A percentile compares a stretch with the other conserved stretches of the same genome.
Evolutionary conservation across 1,284 basidiomycete genomes (phyloP).

Genomic region (Cutaneotrichosporon cutaneum): DNA sequence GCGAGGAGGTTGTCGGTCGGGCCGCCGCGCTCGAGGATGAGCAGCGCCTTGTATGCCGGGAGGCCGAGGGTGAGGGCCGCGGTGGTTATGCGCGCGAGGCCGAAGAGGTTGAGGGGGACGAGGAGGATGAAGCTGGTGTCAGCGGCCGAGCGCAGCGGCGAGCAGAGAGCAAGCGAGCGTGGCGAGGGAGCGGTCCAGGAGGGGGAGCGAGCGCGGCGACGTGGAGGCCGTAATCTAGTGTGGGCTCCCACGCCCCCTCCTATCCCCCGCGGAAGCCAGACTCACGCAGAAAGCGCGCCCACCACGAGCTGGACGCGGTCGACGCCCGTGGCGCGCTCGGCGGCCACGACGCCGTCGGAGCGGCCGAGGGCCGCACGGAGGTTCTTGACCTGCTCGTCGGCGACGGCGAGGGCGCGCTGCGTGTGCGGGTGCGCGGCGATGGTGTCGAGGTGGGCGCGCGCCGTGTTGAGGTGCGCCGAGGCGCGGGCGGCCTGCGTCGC

Average conservation of each 20-base stretch:
- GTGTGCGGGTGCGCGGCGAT: slow-evolving; percentile 16
- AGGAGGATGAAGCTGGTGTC: slow-evolving; percentile 41
- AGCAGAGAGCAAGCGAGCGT: neutral
- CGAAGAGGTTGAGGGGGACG: slow-evolving; percentile 45
- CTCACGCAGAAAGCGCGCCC: slow-evolving; percentile 36
- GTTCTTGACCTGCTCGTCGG: slow-evolving; percentile 26
- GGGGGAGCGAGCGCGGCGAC: neutral
- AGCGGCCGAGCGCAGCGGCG: neutral
- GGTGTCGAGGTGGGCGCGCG: neutral
- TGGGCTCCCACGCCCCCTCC: neutral
- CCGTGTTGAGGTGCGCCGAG: neutral
- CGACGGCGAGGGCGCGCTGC: slow-evolving; percentile 5
- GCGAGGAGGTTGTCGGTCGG: slow-evolving; percentile 35
- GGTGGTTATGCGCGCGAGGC: slow-evolving; percentile 40
- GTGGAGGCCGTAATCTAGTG: neutral
- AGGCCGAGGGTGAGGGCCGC: slow-evolving; percentile 36
- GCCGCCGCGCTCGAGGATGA: slow-evolving; percentile 31
- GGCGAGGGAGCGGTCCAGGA: neutral
- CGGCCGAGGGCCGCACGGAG: slow-evolving; percentile 36
- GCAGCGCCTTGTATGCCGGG: slow-evolving; percentile 35
- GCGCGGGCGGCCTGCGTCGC: slow-evolving; percentile 1
- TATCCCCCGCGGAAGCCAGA: neutral
- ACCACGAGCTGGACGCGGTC: slow-evolving; percentile 42
- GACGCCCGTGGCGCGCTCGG: slow-evolving; percentile 38
- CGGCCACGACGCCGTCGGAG: slow-evolving; percentile 28